A percentile compares a stretch with the other conserved stretches of the same genome.
Conservation (phyloP, 2,329 filamentous ascomycete genomes). For the Aspergillus persii region DNA sequence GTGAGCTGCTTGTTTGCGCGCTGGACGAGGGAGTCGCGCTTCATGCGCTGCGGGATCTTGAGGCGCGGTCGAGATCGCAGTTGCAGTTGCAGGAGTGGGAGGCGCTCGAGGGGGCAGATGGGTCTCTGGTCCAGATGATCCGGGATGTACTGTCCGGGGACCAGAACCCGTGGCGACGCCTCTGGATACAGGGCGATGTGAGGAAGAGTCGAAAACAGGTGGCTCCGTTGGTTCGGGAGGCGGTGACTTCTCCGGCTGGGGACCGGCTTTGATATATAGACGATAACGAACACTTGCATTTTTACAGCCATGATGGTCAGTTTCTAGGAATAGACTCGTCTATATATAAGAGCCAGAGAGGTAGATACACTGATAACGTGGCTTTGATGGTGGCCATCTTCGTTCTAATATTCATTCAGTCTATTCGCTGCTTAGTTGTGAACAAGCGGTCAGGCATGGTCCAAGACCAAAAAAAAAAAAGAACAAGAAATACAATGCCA, state of each 20-base stretch:
- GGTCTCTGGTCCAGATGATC: slow-evolving; percentile 17
- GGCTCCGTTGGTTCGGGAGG: slow-evolving; percentile 56
- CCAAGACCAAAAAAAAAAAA: neutral
- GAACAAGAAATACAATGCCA: neutral
- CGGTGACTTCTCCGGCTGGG: slow-evolving; percentile 29
- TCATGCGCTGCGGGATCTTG: slow-evolving; percentile 46
- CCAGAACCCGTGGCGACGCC: slow-evolving; percentile 40
- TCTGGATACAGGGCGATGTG: slow-evolving; percentile 58
- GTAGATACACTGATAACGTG: neutral
- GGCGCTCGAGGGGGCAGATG: slow-evolving; percentile 23
- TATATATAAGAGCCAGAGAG: neutral
- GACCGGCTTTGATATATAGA: neutral
- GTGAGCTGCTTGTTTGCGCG: slow-evolving; percentile 52
- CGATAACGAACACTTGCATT: neutral
- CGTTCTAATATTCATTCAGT: neutral
- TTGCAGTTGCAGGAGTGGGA: slow-evolving; percentile 44
- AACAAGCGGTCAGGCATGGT: neutral
- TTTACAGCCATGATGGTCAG: neutral
- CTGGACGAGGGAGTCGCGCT: slow-evolving; percentile 38
- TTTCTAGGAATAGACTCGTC: neutral
- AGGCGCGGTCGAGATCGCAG: slow-evolving; percentile 40
- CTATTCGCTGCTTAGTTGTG: slow-evolving; percentile 2
- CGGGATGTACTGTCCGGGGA: slow-evolving; percentile 14
- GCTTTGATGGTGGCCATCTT: neutral
- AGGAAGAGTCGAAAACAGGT: slow-evolving; percentile 63